A percentile compares a stretch with the other conserved stretches of the same genome.
phyloP scores from a whole-genome alignment of 2,329 filamentous ascomycete genomes.

The Epichloe scottii region DNA sequence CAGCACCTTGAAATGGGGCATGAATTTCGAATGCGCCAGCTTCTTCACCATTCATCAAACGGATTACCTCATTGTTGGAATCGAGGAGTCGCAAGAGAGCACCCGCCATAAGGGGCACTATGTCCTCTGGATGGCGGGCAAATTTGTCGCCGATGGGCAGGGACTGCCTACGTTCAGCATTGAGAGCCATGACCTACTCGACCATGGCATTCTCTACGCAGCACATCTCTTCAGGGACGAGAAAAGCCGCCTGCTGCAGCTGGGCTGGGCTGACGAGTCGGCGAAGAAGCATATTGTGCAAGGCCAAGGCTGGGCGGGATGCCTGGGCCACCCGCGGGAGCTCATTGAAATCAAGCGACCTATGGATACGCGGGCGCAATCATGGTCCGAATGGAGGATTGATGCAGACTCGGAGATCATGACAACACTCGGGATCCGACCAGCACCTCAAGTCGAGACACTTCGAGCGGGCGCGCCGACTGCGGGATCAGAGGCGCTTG shows the following conservation, averaged over 20 bases:
- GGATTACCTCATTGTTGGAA: conserved; percentile 9
- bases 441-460: conserved; percentile 6
- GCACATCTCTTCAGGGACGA: conserved; percentile 12
- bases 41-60: conserved; percentile 6
- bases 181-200: conserved; percentile 7
- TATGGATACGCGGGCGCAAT: neutral
- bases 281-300: conserved; percentile 6
- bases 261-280: conserved; percentile 11
- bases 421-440: conserved; percentile 9
- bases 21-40: conserved; percentile 15
- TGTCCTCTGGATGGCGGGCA: conserved; percentile 7
- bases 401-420: conserved; percentile 6
- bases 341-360: conserved; percentile 5
- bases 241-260: conserved; percentile 7
- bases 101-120: conserved; percentile 7
- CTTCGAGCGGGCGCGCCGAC: conserved; percentile 1
- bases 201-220: conserved; percentile 13
- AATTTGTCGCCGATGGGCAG: neutral
- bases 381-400: conserved; percentile 7
- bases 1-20: conserved; percentile 5
- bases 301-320: conserved; percentile 9
- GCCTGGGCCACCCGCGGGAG: conserved; percentile 9
- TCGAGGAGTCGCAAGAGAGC: conserved; percentile 9
- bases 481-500: neutral
- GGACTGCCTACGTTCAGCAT: conserved; percentile 6